Base-by-base conservation (phyloP, 805 yeast species). In the Zygotorulaspora sp. region DNA sequence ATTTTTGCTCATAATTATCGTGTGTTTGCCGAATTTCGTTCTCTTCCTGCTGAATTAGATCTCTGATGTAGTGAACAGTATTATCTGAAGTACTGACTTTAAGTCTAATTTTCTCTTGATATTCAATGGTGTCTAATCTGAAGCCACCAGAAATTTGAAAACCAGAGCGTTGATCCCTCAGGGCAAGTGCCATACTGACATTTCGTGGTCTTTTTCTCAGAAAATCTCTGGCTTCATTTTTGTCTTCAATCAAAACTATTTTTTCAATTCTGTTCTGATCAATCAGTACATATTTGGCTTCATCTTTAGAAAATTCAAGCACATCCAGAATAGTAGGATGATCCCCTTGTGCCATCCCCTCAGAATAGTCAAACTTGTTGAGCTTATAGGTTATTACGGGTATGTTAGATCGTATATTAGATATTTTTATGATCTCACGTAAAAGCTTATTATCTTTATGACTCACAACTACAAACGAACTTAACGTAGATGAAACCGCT, bases 391-490 rank as follows among this genome's bases (percentile, higher is more conserved):
- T 52, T 6, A 59, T 57, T 49, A 86, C 92, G 16, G 70, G 66
- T 6, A 82, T 68, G 32, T 70, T 69, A 14, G 65, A 50, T 17
- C 48, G 50, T 6, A 64, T 47, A 2, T 62, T 61, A 41, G 61
- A 53, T 19, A 55, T 37, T 39, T 50, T 57, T 50, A 67, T 49
- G 18, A 68, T 45, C 0, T 53, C 46, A 10, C 67, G 62, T 35
- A 81, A 52, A 1, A 60, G 50, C 8, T 58, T 56, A 30, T 78
- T 68, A 55, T 90, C 97, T 19, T 68, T 68, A 31, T 67, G 73
- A 52, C 74, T 75, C 23, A 75, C 68, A 1, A 86, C 96, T 23
- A 84, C 67, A 59, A 86, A 87, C 0, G 86, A 68, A 26, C 70
- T 76, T 6, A 84, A 57, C 0, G 75, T 59, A 7, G 64, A 60